Base-by-base conservation (phyloP, 352 stramenopile genomes). In the Lagenidium giganteum region DNA sequence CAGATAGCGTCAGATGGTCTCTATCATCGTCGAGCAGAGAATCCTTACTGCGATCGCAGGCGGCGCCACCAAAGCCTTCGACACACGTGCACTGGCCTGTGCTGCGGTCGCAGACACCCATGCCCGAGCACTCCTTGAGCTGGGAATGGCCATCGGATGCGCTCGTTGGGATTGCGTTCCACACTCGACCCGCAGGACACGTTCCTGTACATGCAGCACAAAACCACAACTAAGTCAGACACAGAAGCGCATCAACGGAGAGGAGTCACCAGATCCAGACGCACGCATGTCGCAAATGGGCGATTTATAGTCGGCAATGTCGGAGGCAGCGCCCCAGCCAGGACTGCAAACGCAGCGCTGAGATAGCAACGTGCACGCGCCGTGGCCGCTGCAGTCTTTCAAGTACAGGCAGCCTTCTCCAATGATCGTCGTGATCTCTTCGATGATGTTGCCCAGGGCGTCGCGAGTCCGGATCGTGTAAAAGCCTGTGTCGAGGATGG, bases 311-410 rank as follows among this genome's bases (percentile, higher is more conserved):
- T 68, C 22, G 1, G 83, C 57, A 14, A 95, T 42, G 42, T 97
- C 89, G 3, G 53, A 73, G 6, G 68, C 57, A 3, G 69, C 42
- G 5, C 78, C 70, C 78, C 77, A 87, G 3, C 77, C 72, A 26
- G 43, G 32, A 29, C 83, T 39, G 45, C 76, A 88, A 27, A 88
- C 69, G 38, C 81, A 87, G 3, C 52, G 55, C 28, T 76, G 78
- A 8, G 74, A 75, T 12, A 83, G 64, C 8, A 89, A 44, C 3
- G 81, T 85, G 54, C 84, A 94, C 14, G 62, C 70, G 8, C 84
- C 83, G 48, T 93, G 77, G 20, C 75, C 77, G 47, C 71, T 93
- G 66, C 89, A 97, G 28, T 90, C 74, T 34, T 92, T 94, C 11
- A 83, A 25, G 31, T 78, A 71, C 8, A 56, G 60, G 42, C 75